Conservation (phyloP, 345 rosid genomes). For the Moringa oleifera region DNA sequence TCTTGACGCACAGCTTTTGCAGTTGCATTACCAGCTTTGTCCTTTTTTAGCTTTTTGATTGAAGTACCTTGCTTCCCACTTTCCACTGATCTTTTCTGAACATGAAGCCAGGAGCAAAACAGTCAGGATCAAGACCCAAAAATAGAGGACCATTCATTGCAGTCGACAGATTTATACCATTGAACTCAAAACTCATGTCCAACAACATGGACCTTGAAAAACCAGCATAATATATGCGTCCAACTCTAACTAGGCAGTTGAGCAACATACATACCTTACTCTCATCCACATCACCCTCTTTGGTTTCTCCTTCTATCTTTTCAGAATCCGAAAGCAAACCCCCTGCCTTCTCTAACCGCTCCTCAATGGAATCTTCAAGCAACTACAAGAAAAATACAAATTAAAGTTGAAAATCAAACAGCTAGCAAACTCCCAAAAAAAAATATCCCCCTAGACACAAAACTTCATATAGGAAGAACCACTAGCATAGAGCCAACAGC, state of each 20-base stretch:
- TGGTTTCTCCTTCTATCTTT: conserved; percentile 72
- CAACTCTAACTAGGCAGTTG: neutral
- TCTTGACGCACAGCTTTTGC: conserved; percentile 69
- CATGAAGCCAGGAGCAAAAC: conserved; percentile 1
- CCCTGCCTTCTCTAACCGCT: conserved; percentile 75
- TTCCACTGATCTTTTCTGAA: conserved; percentile 76
- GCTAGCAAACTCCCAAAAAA: neutral
- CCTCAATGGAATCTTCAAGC: conserved; percentile 93
- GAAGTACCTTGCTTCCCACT: conserved; percentile 87
- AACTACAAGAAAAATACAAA: conserved; percentile 33
- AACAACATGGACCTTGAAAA: neutral
- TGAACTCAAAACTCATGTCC: conserved; percentile 3
- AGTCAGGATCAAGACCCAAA: too few species aligned
- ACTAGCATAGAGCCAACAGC: too few species aligned
- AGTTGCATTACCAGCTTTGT: conserved; percentile 62
- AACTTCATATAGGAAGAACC: neutral
- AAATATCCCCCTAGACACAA: neutral
- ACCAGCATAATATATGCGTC: neutral
- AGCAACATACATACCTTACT: conserved; percentile 51
- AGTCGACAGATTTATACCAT: neutral
- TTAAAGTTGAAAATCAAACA: neutral
- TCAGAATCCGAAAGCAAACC: conserved; percentile 73
- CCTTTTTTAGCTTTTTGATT: conserved; percentile 81
- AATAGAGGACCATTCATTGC: conserved; percentile 7
- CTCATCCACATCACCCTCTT: conserved; percentile 81